Evolutionary conservation across 2,329 filamentous ascomycete species (phyloP), one percentile per base, ranked within the genome.

Genomic region (Fusarium sublunatum): DNA sequence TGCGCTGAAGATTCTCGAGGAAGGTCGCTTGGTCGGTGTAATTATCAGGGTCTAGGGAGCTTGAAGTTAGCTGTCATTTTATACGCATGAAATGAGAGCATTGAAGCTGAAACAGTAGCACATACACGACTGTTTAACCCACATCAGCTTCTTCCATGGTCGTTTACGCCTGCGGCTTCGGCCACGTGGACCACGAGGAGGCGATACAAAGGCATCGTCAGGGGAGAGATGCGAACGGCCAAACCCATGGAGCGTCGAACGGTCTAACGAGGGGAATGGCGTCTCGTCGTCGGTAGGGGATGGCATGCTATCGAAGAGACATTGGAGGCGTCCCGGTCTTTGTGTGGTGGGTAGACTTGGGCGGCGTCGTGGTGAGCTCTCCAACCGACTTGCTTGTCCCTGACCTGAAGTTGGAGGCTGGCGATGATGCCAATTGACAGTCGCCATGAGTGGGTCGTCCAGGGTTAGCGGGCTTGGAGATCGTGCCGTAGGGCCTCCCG

Each of bases 11-110:
- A 70, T 96, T 93, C 73, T 97, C 94, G 67, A 99, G 88, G 71
- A 99, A 99, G 2, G 95, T 98, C 58, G 92, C 91, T 74, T 95
- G 93, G 74, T 99, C 95, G 36, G 95, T 98, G 75, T 98, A 98
- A 76, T 99, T 99, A 76, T 99, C 95, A n/a, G 95, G 93, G 74
- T 96, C 92, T 93, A 48, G 11, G 13, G 19, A n/a, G 13, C 28
- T 57, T 36, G 26, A 32, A 7, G 31, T 62, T 40, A 62, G 52
- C 58, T 44, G 25, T 28, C n/a, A 35, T 41, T 29, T n/a, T 56
- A 10, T 34, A 31, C 8, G 22, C 25, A 34, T 44, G 22, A 19
- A 12, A 8, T n/a, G 24, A 34, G 13, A 19, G 10, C 40, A 34
- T 15, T 12, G 13, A 29, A 4, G n/a, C 10, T 41, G 34, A 39